phyloP scores from a whole-genome alignment of 1,139 yeast species.

The Geotrichum australiense region DNA sequence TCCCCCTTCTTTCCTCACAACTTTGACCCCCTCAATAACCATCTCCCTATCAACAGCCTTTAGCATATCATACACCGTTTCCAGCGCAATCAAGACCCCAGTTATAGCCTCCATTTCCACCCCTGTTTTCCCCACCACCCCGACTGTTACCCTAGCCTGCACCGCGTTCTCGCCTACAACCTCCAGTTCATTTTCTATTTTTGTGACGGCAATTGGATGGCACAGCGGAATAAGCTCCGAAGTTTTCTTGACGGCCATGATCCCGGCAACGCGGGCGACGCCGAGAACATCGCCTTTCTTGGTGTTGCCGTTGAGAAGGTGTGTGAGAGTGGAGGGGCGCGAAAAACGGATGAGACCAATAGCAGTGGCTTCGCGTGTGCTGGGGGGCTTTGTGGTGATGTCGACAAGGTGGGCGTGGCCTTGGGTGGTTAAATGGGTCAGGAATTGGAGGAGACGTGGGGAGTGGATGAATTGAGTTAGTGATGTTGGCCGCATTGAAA shows the following conservation, averaged over 20 bases:
- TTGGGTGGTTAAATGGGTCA: conserved; percentile 39
- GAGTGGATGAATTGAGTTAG: too few relatives aligned
- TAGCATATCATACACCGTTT: conserved; percentile 50
- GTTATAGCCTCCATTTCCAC: conserved; percentile 50
- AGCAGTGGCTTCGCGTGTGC: conserved; percentile 40
- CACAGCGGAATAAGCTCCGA: conserved; percentile 43
- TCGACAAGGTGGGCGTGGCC: conserved; percentile 49
- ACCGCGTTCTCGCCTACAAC: conserved; percentile 25
- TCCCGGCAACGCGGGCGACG: conserved; percentile 43
- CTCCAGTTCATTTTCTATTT: conserved; percentile 33
- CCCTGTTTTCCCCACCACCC: conserved; percentile 45
- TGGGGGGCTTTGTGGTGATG: conserved; percentile 34
- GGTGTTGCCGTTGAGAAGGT: conserved; percentile 34
- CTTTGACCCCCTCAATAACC: conserved; percentile 36
- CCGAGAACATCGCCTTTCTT: conserved; percentile 48
- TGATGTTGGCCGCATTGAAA: too few relatives aligned
- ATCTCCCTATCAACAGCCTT: conserved; percentile 46
- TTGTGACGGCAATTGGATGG: conserved; percentile 41
- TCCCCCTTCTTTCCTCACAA: conserved; percentile 41
- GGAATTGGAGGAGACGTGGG: conserved; percentile 6
- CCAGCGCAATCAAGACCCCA: conserved; percentile 39
- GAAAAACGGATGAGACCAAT: conserved; percentile 38
- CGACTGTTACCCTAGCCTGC: conserved; percentile 34
- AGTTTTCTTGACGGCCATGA: conserved; percentile 45
- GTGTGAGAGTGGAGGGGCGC: conserved; percentile 27